Evolutionary conservation across 768 basidiomycete species (phyloP).

Genomic region (Auricularia cornea): DNA sequence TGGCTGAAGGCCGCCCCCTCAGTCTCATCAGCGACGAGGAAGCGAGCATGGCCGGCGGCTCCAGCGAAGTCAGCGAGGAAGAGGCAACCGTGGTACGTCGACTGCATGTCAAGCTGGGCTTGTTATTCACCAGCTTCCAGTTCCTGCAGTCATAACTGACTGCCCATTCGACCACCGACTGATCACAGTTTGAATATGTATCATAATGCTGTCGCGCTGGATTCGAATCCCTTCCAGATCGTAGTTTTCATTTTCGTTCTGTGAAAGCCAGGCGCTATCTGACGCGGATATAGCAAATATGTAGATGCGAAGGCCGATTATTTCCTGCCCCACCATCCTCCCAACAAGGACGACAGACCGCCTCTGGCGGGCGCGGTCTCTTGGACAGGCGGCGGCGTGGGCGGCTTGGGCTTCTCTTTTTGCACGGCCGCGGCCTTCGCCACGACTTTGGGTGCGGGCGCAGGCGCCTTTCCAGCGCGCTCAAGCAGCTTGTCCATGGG

Average conservation of each 20-base stretch:
- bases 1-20: constrained; percentile 36
- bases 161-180: too few relatives aligned
- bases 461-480: constrained; percentile 54
- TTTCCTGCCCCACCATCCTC: constrained; percentile 71
- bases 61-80: constrained; percentile 47
- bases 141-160: too few relatives aligned
- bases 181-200: too few relatives aligned
- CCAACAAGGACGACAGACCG: constrained; percentile 59
- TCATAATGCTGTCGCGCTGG: too few relatives aligned
- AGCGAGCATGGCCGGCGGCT: constrained; percentile 49
- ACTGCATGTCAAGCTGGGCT: too few relatives aligned
- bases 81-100: constrained; percentile 43
- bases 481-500: constrained; percentile 71
- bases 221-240: too few relatives aligned
- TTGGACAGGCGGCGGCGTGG: background rate
- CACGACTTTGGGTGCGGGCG: constrained; percentile 11
- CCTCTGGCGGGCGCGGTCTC: constrained; percentile 30
- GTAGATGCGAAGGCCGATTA: constrained; percentile 5
- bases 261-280: too few relatives aligned
- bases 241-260: too few relatives aligned
- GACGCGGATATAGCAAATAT: too few relatives aligned
- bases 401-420: constrained; percentile 42
- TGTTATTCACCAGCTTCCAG: too few relatives aligned
- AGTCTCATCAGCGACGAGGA: constrained; percentile 58
- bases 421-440: constrained; percentile 31